Base-by-base conservation (phyloP, 2,329 filamentous ascomycete species). In the Aspergillus jensenii region DNA sequence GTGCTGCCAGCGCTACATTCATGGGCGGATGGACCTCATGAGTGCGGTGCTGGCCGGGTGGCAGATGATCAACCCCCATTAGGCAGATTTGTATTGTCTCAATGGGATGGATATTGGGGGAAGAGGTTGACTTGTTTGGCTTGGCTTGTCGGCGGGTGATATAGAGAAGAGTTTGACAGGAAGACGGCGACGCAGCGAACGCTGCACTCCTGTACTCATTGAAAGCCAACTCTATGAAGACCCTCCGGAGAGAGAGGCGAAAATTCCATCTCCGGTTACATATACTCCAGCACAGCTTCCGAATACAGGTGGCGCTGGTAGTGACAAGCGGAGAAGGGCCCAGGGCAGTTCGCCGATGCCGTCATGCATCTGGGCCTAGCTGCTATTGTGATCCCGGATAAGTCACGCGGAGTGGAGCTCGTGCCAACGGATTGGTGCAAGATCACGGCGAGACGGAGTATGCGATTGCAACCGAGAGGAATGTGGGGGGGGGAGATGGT, bases 1-100 rank as follows among this genome's bases (percentile, higher is more conserved):
- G 70, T 3, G 70, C 65, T n/a, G 67, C 70, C 54, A 73, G 55
- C 12, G 61, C 62, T 5, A 68, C 66, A 45, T 72, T 70, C 71
- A 73, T 73, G 9, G 68, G 66, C 25, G 65, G 65, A 52, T 72
- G 66, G 46, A 62, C 65, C 21, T 52, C 27, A 9, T 39, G 51
- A 25, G 58, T 56, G 49, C 69, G 68, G 37, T 66, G 63, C 43
- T 56, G 54, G 44, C 68, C 70, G 46, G 66, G 63, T 52, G 56
- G 59, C 58, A 65, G 43, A 43, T 68, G 65, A 58, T 73, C 63
- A 31, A 73, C 70, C 47, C 70, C 71, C 71, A 73, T 73, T 11
- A 4, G 27, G 9, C 5, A 25, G 23, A 7, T 25, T 25, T 25
- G 1, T 25, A 2, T 25, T 25, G 6, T 25, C 23, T 31, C 27